Evolutionary conservation across 306 rosid genomes (phyloP).

Genomic region (Arachis hypogaea): DNA sequence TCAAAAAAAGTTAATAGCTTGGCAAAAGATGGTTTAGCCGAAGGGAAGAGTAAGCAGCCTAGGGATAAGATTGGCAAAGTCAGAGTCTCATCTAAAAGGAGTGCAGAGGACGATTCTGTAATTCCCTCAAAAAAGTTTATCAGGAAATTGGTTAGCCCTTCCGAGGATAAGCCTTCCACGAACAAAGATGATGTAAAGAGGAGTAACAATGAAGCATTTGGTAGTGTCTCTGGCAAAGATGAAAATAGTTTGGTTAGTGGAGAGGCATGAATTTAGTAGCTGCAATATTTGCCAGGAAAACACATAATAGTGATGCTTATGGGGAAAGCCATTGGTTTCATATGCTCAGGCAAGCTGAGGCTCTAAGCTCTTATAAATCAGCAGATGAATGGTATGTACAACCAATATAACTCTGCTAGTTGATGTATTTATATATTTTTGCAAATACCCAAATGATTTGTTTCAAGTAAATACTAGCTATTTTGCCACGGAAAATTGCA

Average conservation of each 20-base stretch:
- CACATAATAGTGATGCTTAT: slow-evolving; percentile 24
- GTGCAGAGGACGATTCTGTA: slow-evolving; percentile 48
- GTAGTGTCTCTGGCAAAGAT: slow-evolving; percentile 51
- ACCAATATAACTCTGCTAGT: slow-evolving; percentile 31
- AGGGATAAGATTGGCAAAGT: slow-evolving; percentile 49
- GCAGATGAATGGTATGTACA: slow-evolving; percentile 56
- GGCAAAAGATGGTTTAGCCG: slow-evolving; percentile 34
- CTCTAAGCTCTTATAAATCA: slow-evolving; percentile 33
- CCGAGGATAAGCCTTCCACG: slow-evolving; percentile 49
- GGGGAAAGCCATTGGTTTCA: slow-evolving; percentile 30
- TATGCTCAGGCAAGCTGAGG: slow-evolving; percentile 37
- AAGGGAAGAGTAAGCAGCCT: slow-evolving; percentile 46
- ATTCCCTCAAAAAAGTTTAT: slow-evolving; percentile 64
- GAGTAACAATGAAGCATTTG: slow-evolving; percentile 45
- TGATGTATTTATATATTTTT: slow-evolving; percentile 11
- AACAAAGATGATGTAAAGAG: slow-evolving; percentile 61
- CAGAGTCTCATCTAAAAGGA: slow-evolving; percentile 46
- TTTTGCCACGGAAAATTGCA: no score
- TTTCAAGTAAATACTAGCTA: no score
- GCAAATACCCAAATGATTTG: background rate
- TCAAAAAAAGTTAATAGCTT: slow-evolving; percentile 25
- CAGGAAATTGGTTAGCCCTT: slow-evolving; percentile 55
- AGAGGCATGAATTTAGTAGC: slow-evolving; percentile 58
- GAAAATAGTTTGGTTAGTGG: slow-evolving; percentile 68
- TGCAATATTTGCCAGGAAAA: slow-evolving; percentile 31